A percentile compares a stretch with the other conserved stretches of the same genome.
phyloP scores from a whole-genome alignment of 441 rosid genomes.

The Lepidium campestre region DNA sequence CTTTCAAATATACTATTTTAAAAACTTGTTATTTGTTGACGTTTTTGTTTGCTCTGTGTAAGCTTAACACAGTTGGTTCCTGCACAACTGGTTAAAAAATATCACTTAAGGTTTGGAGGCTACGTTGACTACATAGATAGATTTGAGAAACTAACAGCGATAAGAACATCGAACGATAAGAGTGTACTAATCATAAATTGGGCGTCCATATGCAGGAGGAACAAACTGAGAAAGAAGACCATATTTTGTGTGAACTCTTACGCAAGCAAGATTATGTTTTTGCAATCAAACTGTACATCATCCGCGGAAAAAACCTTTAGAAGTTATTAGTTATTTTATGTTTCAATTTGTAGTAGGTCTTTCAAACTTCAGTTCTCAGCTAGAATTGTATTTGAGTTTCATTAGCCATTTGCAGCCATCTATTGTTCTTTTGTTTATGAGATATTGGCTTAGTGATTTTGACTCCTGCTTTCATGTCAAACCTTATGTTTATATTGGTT shows the following conservation, averaged over 20 bases:
- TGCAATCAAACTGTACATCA: conserved; percentile 14
- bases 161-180: too few species aligned
- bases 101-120: background rate
- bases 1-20: background rate
- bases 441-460: too few species aligned
- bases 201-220: background rate
- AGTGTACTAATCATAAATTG: too few species aligned
- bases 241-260: conserved; percentile 16
- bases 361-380: background rate
- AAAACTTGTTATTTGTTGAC: background rate
- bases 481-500: too few species aligned
- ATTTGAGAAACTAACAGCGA: background rate
- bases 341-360: background rate
- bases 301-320: background rate
- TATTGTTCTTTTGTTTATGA: too few species aligned
- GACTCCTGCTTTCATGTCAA: too few species aligned
- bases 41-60: background rate
- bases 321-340: background rate
- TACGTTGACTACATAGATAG: background rate
- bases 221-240: conserved; percentile 2
- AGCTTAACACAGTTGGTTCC: background rate
- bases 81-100: conserved; percentile 11
- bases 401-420: too few species aligned
- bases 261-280: background rate
- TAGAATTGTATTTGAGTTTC: background rate